A percentile compares a stretch with the other conserved stretches of the same genome.
phyloP scores from a whole-genome alignment of 2,329 filamentous ascomycete species.

The Phialocephala subalpina region DNA sequence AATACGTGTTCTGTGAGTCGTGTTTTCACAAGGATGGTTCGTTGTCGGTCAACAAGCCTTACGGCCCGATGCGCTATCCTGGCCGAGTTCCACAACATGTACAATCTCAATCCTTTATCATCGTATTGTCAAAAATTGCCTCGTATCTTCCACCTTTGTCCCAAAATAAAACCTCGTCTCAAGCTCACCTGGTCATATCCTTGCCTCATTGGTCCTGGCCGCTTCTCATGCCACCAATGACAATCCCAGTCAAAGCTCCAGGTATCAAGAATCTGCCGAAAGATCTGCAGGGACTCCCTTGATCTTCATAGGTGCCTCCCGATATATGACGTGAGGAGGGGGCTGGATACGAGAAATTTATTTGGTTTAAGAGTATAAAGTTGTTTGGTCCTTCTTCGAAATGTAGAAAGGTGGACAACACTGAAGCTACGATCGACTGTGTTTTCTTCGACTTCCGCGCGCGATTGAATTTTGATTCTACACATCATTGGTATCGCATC shows the following conservation, averaged over 20 bases:
- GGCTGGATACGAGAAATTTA: background rate
- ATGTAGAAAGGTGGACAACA: no score
- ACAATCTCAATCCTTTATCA: background rate
- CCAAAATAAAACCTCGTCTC: background rate
- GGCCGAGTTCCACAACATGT: background rate
- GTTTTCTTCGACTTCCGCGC: no score
- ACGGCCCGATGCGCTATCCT: background rate
- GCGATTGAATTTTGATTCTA: no score
- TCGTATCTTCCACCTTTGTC: background rate
- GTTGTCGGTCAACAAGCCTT: background rate
- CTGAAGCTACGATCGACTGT: no score
- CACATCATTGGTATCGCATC: no score
- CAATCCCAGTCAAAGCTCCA: background rate
- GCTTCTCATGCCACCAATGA: background rate
- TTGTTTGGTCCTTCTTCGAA: background rate
- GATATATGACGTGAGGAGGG: background rate
- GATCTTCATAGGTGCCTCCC: background rate
- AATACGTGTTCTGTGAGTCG: no score
- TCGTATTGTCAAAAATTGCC: background rate
- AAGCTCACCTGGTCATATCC: background rate
- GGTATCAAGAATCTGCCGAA: background rate
- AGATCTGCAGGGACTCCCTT: slow-evolving; percentile 2
- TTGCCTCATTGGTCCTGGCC: background rate
- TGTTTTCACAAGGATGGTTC: background rate
- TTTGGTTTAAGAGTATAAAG: background rate